Base-by-base conservation (phyloP, 768 basidiomycete genomes). In the Dioszegia hungarica region DNA sequence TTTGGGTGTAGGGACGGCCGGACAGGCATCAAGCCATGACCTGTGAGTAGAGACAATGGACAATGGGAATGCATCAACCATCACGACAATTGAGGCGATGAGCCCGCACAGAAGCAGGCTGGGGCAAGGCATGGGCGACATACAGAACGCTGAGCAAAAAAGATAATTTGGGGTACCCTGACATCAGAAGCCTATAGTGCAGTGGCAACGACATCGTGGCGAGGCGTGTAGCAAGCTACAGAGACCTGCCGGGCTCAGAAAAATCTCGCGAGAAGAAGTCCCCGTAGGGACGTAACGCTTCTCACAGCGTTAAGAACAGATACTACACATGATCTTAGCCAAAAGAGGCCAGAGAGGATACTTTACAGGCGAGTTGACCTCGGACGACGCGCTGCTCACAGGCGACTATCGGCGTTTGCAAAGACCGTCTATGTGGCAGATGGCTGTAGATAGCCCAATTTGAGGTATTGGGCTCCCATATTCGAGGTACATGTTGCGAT, bases 241-340 rank as follows among this genome's bases (percentile, higher is more conserved):
- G 69, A 68, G 69, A 66, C 36, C 20, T 48, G 20, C 39, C 59
- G 29, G 44, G 62, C 56, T 38, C 44, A 44, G 57, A 71, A 51
- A 66, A 60, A 71, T 61, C 17, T 19, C 27, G 44, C 51, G 40
- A 71, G 69, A 71, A 66, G 47, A 56, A 61, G 34, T 40, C 31
- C 51, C 53, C 61, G 57, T 68, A 63, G 54, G 43, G 39, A 29
- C 14, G 51, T 71, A 63, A 66, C 34, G 51, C 66, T 66, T 71
- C 66, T 71, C 40, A 71, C 63, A 66, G 64, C 52, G 28, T 64
- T 62, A 71, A 71, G 66, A 68, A 71, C 69, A 68, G 69, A 71
- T 71, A 71, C 66, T 71, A 71, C 69, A 71, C 69, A 71, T 68
- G 69, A 71, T 71, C 69, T 71, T 71, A 71, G 69, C 69, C 69